Percentiles rank a stretch among this genome's conserved stretches.
phyloP scores from a whole-genome alignment of 352 stramenopile species.

The Phytophthora citrophthora region DNA sequence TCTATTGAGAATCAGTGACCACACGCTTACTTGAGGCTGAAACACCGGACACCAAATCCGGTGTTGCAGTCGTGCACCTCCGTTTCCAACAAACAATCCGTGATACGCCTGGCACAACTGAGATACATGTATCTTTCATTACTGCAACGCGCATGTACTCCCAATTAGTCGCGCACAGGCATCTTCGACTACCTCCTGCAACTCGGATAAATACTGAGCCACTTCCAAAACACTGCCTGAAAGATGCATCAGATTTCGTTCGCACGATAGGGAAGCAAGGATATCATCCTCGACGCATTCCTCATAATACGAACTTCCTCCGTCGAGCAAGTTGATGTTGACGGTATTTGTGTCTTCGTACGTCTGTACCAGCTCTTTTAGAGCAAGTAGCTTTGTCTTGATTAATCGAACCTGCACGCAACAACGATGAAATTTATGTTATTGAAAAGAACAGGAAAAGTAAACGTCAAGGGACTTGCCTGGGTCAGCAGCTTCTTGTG shows the following conservation, averaged over 20 bases:
- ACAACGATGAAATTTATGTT: not conserved
- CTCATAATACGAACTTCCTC: slow-evolving; percentile 15
- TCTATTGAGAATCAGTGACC: too few species aligned
- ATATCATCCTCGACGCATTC: slow-evolving; percentile 5
- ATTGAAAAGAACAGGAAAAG: too few species aligned
- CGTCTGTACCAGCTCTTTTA: slow-evolving; percentile 38
- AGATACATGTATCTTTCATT: not conserved
- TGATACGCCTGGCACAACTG: too few species aligned
- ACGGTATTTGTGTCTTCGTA: slow-evolving; percentile 45
- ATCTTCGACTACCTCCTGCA: slow-evolving; percentile 54
- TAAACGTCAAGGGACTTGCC: slow-evolving; percentile 1
- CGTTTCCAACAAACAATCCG: too few species aligned
- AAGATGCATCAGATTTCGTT: slow-evolving; percentile 18
- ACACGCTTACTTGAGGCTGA: too few species aligned
- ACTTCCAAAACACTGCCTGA: slow-evolving; percentile 24
- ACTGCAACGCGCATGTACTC: slow-evolving; percentile 52
- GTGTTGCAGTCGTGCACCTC: too few species aligned
- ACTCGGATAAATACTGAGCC: slow-evolving; percentile 25
- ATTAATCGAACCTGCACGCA: slow-evolving; percentile 36
- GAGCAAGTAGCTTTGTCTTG: slow-evolving; percentile 24
- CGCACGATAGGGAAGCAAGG: slow-evolving; percentile 12
- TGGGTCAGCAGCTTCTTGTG: slow-evolving; percentile 30
- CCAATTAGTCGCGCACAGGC: slow-evolving; percentile 45
- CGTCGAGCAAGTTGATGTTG: slow-evolving; percentile 41
- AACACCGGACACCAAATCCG: too few species aligned